Evolutionary conservation across 331 rosid genomes (phyloP).

Genomic region (Rosa hybrid): DNA sequence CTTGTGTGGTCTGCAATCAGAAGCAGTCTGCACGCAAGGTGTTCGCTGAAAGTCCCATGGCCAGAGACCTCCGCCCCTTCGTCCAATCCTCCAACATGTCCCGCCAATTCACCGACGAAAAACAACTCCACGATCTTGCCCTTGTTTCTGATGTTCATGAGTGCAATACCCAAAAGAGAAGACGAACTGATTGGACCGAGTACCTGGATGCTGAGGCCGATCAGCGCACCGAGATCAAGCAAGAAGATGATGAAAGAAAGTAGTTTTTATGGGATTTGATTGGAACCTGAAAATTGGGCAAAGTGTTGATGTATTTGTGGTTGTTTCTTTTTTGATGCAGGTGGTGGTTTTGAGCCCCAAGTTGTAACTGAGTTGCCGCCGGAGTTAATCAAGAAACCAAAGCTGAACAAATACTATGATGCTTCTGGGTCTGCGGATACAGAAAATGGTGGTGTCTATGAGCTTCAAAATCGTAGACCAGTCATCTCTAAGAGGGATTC

Average conservation of each 20-base stretch:
- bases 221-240: neutral
- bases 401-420: constrained; percentile 24
- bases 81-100: constrained; percentile 86
- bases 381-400: constrained; percentile 49
- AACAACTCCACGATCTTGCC: neutral
- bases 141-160: neutral
- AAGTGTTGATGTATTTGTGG: neutral
- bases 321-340: constrained; percentile 28
- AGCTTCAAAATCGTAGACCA: constrained; percentile 28
- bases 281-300: neutral
- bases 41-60: constrained; percentile 73
- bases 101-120: constrained; percentile 42
- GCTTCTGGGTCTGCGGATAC: constrained; percentile 7
- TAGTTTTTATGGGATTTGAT: neutral
- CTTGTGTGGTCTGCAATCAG: constrained; percentile 74
- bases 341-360: constrained; percentile 46
- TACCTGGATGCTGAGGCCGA: constrained; percentile 53
- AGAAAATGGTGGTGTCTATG: constrained; percentile 18
- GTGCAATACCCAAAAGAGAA: constrained; percentile 15
- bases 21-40: constrained; percentile 72
- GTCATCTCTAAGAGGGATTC: constrained; percentile 33
- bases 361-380: constrained; percentile 62
- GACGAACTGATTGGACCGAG: constrained; percentile 58
- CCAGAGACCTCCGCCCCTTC: constrained; percentile 65
- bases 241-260: constrained; percentile 23